Evolutionary conservation across 106 monocot genomes (phyloP).

Genomic region (Allium cepa): DNA sequence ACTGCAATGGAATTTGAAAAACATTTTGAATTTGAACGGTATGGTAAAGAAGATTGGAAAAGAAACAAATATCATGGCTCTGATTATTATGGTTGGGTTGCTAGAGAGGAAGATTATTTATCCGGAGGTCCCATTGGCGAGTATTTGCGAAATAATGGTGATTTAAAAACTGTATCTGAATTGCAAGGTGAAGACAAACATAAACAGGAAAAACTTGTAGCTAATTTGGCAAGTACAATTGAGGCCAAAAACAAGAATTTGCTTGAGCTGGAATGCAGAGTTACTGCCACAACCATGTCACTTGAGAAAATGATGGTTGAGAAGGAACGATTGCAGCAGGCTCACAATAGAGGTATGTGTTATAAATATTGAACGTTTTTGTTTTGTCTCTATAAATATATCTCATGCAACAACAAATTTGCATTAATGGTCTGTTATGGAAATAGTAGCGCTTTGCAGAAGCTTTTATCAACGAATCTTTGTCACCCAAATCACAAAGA

Average conservation of each 20-base stretch:
- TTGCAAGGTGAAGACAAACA: conserved; percentile 27
- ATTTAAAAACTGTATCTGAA: conserved; percentile 51
- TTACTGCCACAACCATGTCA: conserved; percentile 10
- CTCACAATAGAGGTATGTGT: conserved; percentile 42
- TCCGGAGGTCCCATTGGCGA: conserved; percentile 29
- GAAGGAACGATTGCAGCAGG: conserved; percentile 14
- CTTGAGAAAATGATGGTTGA: conserved; percentile 37
- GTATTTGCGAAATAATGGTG: conserved; percentile 50
- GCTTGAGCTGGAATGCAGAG: conserved; percentile 32
- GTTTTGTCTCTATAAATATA: background rate
- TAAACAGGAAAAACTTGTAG: conserved; percentile 43
- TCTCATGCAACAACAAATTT: background rate
- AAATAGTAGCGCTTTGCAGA: too few species aligned
- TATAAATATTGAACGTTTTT: background rate
- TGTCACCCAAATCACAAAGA: too few species aligned
- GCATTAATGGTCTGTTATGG: too few species aligned
- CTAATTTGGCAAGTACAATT: conserved; percentile 30
- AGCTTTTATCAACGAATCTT: too few species aligned
- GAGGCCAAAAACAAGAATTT: conserved; percentile 26
- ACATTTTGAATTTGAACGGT: conserved; percentile 34
- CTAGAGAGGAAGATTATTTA: conserved; percentile 49
- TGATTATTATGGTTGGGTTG: conserved; percentile 65
- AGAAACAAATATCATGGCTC: background rate
- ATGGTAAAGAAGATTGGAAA: conserved; percentile 55
- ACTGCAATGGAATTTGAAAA: conserved; percentile 84